phyloP scores from a whole-genome alignment of 2,329 filamentous ascomycete genomes.

The Curvularia verruculosa region DNA sequence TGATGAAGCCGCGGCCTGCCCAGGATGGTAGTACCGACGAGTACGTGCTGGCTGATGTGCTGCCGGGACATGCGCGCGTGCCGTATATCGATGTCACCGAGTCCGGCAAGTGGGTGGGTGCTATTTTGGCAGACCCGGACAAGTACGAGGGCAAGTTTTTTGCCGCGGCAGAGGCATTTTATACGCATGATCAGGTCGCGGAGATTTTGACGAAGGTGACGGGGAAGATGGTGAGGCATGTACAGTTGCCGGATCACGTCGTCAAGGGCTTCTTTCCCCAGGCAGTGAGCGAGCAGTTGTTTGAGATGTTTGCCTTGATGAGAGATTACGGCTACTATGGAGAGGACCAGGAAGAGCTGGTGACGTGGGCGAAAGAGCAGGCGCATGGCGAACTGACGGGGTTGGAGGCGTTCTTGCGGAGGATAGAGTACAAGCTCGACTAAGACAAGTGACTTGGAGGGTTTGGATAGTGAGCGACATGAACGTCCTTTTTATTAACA shows the following conservation, averaged over 20 bases:
- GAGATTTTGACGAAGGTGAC: constrained; percentile 49
- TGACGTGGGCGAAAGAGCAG: constrained; percentile 36
- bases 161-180: constrained; percentile 52
- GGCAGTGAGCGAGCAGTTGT: constrained; percentile 24
- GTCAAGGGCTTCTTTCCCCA: constrained; percentile 34
- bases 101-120: constrained; percentile 53
- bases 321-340: constrained; percentile 44
- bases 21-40: constrained; percentile 27
- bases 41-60: constrained; percentile 29
- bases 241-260: constrained; percentile 35
- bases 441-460: constrained; percentile 2
- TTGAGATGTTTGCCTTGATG: constrained; percentile 35
- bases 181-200: constrained; percentile 51
- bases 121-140: constrained; percentile 53
- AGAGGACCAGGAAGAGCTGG: constrained; percentile 25
- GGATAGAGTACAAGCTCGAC: constrained; percentile 26
- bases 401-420: constrained; percentile 39
- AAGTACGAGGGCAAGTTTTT: constrained; percentile 54
- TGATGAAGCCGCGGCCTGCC: constrained; percentile 23
- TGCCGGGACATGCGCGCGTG: constrained; percentile 30
- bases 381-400: constrained; percentile 31
- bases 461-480: not conserved
- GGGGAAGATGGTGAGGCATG: constrained; percentile 45
- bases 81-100: constrained; percentile 57
- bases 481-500: not conserved